Evolutionary conservation across 208 protist species (phyloP).

Genomic region (Blechomonas ayalai): DNA sequence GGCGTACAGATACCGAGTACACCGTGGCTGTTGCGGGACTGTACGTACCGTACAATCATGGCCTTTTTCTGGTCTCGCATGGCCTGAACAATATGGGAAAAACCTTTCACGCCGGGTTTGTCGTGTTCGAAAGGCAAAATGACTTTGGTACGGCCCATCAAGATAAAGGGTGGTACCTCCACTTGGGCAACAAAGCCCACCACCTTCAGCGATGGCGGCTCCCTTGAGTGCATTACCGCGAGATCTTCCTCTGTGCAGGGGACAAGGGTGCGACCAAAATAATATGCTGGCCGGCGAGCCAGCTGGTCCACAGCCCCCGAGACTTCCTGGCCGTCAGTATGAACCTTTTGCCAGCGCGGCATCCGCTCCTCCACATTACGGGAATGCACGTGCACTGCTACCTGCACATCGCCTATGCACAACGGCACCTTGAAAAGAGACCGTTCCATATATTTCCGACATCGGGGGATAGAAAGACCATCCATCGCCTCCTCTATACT

Average conservation of each 20-base stretch:
- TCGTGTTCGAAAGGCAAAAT: slow-evolving; percentile 68
- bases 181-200: slow-evolving; percentile 66
- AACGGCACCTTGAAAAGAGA: slow-evolving; percentile 34
- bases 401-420: slow-evolving; percentile 49
- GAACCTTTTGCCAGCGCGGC: slow-evolving; percentile 51
- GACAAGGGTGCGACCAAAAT: slow-evolving; percentile 76
- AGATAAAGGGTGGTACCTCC: slow-evolving; percentile 53
- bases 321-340: slow-evolving; percentile 32
- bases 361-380: slow-evolving; percentile 47
- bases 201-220: slow-evolving; percentile 42
- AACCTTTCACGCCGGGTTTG: slow-evolving; percentile 33
- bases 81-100: slow-evolving; percentile 66
- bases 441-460: slow-evolving; percentile 33
- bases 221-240: slow-evolving; percentile 44
- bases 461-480: slow-evolving; percentile 14
- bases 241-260: slow-evolving; percentile 71
- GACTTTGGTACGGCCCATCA: slow-evolving; percentile 59
- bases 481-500: slow-evolving; percentile 29
- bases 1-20: slow-evolving; percentile 57
- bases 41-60: slow-evolving; percentile 80
- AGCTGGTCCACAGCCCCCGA: slow-evolving; percentile 1
- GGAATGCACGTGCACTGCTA: slow-evolving; percentile 69
- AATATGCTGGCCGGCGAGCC: slow-evolving; percentile 22
- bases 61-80: slow-evolving; percentile 34
- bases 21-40: slow-evolving; percentile 29